A percentile compares a stretch with the other conserved stretches of the same genome.
These are phyloP conservation scores for Sugiyamaella japonica DNA, from an alignment of 1,139 yeast species.

Conservation along the genomic window DNA sequence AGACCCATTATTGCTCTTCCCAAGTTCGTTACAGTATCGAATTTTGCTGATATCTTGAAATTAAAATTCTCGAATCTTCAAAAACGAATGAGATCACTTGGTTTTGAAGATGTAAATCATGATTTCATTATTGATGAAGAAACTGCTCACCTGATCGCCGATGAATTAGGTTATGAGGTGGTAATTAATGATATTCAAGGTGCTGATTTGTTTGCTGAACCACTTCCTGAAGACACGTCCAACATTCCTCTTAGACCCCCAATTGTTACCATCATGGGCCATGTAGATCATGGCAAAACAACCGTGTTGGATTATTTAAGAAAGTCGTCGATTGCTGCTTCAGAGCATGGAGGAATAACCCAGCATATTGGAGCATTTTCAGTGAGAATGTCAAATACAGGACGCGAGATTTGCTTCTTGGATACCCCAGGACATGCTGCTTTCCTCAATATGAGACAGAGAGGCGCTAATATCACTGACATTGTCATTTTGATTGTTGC, in stretches of 20 bases:
- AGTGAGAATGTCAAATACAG: conserved; percentile 71
- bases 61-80: conserved; percentile 63
- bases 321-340: conserved; percentile 75
- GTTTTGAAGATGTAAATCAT: conserved; percentile 72
- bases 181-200: conserved; percentile 59
- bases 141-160: conserved; percentile 82
- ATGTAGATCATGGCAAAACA: conserved; percentile 98
- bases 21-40: conserved; percentile 69
- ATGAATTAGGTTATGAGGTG: conserved; percentile 75
- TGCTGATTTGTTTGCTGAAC: conserved; percentile 57
- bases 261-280: conserved; percentile 97
- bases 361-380: conserved; percentile 98
- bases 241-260: conserved; percentile 71
- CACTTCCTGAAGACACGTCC: conserved; percentile 44
- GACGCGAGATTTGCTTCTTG: conserved; percentile 77
- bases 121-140: conserved; percentile 84
- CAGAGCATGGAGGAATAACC: conserved; percentile 95
- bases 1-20: conserved; percentile 55
- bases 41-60: conserved; percentile 68
- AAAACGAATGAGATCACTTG: conserved; percentile 60
- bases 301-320: conserved; percentile 85
- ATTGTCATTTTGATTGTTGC: conserved; percentile 93
- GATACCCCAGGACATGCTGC: conserved; percentile 99
- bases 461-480: conserved; percentile 95
- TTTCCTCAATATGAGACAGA: conserved; percentile 89